A percentile compares a stretch with the other conserved stretches of the same genome.
These are phyloP conservation scores for Cercospora berteroae DNA, from an alignment of 2,329 filamentous ascomycete species.

Conservation along the genomic window DNA sequence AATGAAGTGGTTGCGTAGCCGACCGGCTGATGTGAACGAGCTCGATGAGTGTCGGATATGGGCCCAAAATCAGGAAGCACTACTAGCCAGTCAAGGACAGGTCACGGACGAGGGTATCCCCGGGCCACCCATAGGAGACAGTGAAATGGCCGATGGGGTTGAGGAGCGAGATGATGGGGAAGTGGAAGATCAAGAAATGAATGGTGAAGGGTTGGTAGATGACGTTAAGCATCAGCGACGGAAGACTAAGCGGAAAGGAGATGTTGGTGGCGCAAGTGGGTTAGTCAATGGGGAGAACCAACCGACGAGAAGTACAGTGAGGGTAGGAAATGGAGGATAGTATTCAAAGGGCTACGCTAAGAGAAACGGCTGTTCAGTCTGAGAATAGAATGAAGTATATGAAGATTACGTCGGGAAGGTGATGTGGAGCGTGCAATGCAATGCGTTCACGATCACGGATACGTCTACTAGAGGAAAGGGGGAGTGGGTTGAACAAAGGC, in stretches of 20 bases:
- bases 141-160: constrained; percentile 35
- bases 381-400: background rate
- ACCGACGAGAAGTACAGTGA: constrained; percentile 7
- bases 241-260: constrained; percentile 16
- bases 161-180: constrained; percentile 32
- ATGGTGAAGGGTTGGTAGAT: constrained; percentile 15
- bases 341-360: too few relatives aligned
- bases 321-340: constrained; percentile 7
- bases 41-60: constrained; percentile 67
- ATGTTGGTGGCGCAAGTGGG: constrained; percentile 9
- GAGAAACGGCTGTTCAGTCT: too few relatives aligned
- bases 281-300: constrained; percentile 23
- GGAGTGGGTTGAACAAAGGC: background rate
- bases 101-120: constrained; percentile 13
- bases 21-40: constrained; percentile 75
- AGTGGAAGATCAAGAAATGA: constrained; percentile 35
- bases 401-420: background rate
- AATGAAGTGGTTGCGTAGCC: constrained; percentile 93
- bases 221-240: constrained; percentile 23
- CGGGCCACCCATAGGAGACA: constrained; percentile 27
- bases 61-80: constrained; percentile 30
- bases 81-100: constrained; percentile 10
- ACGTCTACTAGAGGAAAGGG: background rate
- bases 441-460: background rate
- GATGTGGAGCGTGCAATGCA: background rate